phyloP scores from a whole-genome alignment of 164 flowering plant species.

The Nymphaea colorata region DNA sequence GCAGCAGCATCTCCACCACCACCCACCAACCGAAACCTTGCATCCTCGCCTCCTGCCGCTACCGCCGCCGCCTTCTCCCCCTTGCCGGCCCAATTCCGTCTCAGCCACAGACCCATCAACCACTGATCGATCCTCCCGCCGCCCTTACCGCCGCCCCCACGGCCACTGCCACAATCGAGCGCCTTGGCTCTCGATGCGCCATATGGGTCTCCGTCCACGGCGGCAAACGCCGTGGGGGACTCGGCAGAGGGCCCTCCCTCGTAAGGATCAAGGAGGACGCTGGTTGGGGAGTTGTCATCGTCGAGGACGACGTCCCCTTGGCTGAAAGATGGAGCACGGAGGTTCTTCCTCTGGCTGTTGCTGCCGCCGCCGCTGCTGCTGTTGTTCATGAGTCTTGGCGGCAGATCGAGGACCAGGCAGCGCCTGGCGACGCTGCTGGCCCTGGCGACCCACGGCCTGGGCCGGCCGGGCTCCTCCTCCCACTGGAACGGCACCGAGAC shows the following conservation, averaged over 20 bases:
- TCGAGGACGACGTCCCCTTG: neutral
- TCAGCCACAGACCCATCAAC: neutral
- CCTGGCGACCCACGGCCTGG: conserved; percentile 15
- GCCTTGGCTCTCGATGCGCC: neutral
- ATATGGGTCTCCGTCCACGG: neutral
- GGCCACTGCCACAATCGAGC: neutral
- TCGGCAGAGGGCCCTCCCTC: neutral
- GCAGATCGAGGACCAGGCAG: conserved; percentile 29
- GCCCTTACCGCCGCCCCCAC: conserved; percentile 6
- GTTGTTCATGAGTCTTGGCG: conserved; percentile 41
- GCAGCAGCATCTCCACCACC: conserved; percentile 1
- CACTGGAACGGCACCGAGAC: conserved; percentile 63
- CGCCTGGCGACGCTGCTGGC: conserved; percentile 15
- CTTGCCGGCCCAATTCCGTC: neutral
- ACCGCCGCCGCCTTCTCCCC: neutral
- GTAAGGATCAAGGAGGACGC: neutral
- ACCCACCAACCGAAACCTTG: conserved; percentile 8
- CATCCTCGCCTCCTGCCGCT: conserved; percentile 4
- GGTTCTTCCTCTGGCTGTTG: neutral
- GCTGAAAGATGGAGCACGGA: neutral
- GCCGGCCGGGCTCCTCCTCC: conserved; percentile 84
- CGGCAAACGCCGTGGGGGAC: neutral
- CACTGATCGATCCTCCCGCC: conserved; percentile 14
- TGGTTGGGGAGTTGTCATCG: neutral
- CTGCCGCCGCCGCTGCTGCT: too few species aligned